Base-by-base conservation (phyloP, 1,139 yeast genomes). In the Blastobotrys petasosporus region DNA sequence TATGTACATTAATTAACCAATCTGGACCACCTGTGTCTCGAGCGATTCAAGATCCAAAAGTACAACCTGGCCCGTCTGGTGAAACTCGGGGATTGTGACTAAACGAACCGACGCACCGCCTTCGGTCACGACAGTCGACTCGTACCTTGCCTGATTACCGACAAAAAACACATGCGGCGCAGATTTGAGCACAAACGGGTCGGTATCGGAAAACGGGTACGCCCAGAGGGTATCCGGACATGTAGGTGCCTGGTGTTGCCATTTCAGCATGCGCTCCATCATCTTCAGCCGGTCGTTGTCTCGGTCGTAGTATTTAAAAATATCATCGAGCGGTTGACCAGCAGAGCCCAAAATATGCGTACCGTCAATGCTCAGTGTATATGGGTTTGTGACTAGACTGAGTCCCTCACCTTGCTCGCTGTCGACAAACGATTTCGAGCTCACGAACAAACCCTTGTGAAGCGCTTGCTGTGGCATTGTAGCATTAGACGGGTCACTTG, bases 181-280 rank as follows among this genome's bases (percentile, higher is more conserved):
- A 57, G 83, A 85, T 4, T 69, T 69, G 31, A 92, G 61, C 2
- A 86, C 74, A 63, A 92, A 88, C 1, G 97, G 97, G 63, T 94
- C 98, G 4, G 61, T 58, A 37, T 81, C 77, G n/a, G 77, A 75
- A 59, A 74, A 90, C 0, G 99, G 97, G 57, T 87, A 88, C 53
- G 95, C 54, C 58, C 70, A 85, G 38, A 92, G 68, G 0, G 99
- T 94, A 59, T 92, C 98, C 0, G 99, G 99, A 1, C 96, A 95
- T 0, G 97, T 88, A 1, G 98, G 98, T 0, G 87, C 82, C 33
- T 86, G 71, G 57, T 86, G 86, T 55, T 87, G 92, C 95, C 97
- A 92, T 45, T 71, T 68, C 35, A 94, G 63, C 1, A 85, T 82
- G 6, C 80, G 73, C 54, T 81, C 84, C 71, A 88, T 74, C 54